Evolutionary conservation across 2,329 filamentous ascomycete genomes (phyloP).

Genomic region (Phaeosphaeria sp.): DNA sequence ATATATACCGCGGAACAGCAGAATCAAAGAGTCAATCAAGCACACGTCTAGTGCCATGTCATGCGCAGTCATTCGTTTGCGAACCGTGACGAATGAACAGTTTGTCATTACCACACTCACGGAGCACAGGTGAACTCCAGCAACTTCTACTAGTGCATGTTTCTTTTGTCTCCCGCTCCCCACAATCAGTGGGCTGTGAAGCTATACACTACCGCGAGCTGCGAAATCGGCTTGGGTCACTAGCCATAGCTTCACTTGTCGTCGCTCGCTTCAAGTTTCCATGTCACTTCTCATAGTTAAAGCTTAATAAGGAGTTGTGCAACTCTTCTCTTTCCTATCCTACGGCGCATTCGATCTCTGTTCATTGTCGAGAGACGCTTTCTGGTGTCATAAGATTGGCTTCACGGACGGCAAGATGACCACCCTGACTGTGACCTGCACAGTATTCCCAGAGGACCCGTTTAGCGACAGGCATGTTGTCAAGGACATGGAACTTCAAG

Average conservation of each 20-base stretch:
- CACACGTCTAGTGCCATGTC: not conserved
- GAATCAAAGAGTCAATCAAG: conserved; percentile 22
- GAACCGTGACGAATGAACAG: conserved; percentile 11
- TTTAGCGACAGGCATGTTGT: conserved; percentile 13
- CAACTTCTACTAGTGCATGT: not conserved
- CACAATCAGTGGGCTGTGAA: not conserved
- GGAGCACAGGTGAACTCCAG: conserved; percentile 4
- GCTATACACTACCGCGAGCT: not conserved
- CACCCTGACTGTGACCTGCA: not conserved
- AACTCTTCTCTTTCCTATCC: not conserved
- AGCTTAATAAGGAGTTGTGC: not conserved
- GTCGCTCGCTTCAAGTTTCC: conserved; percentile 8
- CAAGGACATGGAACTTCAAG: not conserved
- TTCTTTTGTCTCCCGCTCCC: not conserved
- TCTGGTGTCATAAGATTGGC: not conserved
- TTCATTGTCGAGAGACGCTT: not conserved
- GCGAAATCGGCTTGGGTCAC: not conserved
- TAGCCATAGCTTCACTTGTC: conserved; percentile 5
- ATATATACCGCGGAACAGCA: conserved; percentile 35
- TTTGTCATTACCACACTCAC: conserved; percentile 4
- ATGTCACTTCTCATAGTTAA: not conserved
- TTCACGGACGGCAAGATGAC: not conserved
- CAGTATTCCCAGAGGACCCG: conserved; percentile 11
- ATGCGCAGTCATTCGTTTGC: conserved; percentile 14
- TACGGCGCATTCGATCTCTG: not conserved